Conservation (phyloP, 306 rosid genomes). For the Chamaecrista fasciculata region DNA sequence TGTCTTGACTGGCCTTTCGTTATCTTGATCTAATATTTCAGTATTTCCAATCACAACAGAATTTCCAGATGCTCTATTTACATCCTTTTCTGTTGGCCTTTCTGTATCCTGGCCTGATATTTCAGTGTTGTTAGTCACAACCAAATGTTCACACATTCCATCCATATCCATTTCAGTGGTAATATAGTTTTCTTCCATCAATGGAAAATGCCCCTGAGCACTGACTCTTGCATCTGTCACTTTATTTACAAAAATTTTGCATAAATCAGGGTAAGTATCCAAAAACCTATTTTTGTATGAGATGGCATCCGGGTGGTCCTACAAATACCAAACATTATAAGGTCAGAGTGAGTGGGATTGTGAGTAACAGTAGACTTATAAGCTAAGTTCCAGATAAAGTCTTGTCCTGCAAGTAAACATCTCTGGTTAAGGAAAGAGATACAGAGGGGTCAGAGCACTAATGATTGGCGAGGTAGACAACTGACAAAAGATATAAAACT, state of each 20-base stretch:
- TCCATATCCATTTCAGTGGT: constrained; percentile 38
- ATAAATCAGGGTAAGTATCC: constrained; percentile 39
- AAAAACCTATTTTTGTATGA: constrained; percentile 48
- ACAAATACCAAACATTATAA: constrained; percentile 37
- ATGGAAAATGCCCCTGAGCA: constrained; percentile 29
- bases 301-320: constrained; percentile 62
- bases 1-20: constrained; percentile 30
- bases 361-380: background rate
- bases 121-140: constrained; percentile 26
- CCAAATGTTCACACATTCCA: constrained; percentile 31
- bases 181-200: constrained; percentile 13
- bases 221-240: constrained; percentile 32
- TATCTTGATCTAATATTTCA: constrained; percentile 33
- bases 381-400: background rate
- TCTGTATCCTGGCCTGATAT: constrained; percentile 27
- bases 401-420: background rate
- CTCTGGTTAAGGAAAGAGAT: background rate
- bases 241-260: constrained; percentile 50
- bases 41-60: constrained; percentile 25
- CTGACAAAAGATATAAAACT: background rate
- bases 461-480: background rate
- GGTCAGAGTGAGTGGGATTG: constrained; percentile 1
- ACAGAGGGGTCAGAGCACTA: background rate
- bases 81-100: constrained; percentile 24
- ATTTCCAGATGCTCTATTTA: constrained; percentile 31